phyloP scores from a whole-genome alignment of 805 yeast species.

The Starmerella riodocensis region DNA sequence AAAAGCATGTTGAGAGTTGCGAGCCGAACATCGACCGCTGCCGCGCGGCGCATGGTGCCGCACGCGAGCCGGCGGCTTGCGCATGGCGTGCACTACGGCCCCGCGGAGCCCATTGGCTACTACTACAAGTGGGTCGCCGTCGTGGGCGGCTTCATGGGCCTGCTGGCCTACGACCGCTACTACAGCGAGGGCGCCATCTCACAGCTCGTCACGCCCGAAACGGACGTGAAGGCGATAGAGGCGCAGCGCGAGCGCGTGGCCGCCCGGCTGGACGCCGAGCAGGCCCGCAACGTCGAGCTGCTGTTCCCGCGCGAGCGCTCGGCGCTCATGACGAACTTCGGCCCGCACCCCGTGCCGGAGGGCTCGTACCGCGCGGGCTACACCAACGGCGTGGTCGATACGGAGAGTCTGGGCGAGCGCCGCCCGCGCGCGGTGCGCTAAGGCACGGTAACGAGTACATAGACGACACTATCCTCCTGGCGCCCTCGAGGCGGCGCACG shows the following conservation, averaged over 20 bases:
- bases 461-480: no score
- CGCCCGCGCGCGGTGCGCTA: conserved; percentile 20
- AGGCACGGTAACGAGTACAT: no score
- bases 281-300: conserved; percentile 18
- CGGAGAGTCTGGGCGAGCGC: conserved; percentile 22
- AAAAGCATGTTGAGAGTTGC: conserved; percentile 12
- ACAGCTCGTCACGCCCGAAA: conserved; percentile 18
- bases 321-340: conserved; percentile 13
- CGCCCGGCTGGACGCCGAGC: conserved; percentile 16
- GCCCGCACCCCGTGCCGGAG: conserved; percentile 25
- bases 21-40: neutral
- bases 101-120: conserved; percentile 20
- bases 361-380: conserved; percentile 22
- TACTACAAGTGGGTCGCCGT: conserved; percentile 22
- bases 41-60: neutral
- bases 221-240: conserved; percentile 15
- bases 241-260: conserved; percentile 15
- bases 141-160: conserved; percentile 14
- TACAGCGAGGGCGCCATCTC: conserved; percentile 20
- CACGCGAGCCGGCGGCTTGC: conserved; percentile 5
- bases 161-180: conserved; percentile 22
- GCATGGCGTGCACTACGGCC: conserved; percentile 20
- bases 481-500: no score
- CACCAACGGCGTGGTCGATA: conserved; percentile 20
- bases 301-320: conserved; percentile 17